phyloP scores from a whole-genome alignment of 257 asterid species.

The Osmanthus fragrans region DNA sequence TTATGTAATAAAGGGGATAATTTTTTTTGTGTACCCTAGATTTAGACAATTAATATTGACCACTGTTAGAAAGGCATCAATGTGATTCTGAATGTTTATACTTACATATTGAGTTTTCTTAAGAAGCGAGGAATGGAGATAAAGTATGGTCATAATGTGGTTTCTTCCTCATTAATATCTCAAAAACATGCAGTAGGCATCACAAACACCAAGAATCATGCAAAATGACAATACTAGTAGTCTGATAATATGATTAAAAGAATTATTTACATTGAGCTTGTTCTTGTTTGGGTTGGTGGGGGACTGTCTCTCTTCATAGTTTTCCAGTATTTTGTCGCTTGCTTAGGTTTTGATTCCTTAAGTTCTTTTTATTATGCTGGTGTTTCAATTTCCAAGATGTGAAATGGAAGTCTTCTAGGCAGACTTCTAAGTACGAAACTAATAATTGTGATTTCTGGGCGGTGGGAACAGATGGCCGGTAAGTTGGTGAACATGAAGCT shows the following conservation, averaged over 20 bases:
- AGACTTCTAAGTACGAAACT: conserved; percentile 7
- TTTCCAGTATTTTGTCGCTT: not conserved
- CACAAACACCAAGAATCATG: not conserved
- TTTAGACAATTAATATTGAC: not conserved
- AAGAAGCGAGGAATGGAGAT: not conserved
- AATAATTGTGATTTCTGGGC: conserved; percentile 11
- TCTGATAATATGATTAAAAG: not conserved
- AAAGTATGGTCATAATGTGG: not conserved
- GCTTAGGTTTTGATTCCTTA: not conserved
- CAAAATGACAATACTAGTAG: not conserved
- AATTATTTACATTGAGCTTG: not conserved
- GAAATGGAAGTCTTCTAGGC: not conserved
- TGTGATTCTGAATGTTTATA: not conserved
- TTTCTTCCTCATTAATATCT: not conserved
- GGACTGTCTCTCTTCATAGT: not conserved
- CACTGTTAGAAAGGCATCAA: too few species aligned
- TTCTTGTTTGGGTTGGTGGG: not conserved
- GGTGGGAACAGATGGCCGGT: conserved; percentile 72
- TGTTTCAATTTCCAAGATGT: not conserved
- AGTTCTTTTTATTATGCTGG: not conserved
- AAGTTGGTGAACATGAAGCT: conserved; percentile 86
- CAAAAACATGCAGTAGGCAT: not conserved
- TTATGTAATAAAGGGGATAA: not conserved
- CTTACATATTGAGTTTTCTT: not conserved
- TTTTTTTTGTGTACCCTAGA: not conserved